Base-by-base conservation (phyloP, 164 flowering plant genomes). In the Cinnamomum chago region DNA sequence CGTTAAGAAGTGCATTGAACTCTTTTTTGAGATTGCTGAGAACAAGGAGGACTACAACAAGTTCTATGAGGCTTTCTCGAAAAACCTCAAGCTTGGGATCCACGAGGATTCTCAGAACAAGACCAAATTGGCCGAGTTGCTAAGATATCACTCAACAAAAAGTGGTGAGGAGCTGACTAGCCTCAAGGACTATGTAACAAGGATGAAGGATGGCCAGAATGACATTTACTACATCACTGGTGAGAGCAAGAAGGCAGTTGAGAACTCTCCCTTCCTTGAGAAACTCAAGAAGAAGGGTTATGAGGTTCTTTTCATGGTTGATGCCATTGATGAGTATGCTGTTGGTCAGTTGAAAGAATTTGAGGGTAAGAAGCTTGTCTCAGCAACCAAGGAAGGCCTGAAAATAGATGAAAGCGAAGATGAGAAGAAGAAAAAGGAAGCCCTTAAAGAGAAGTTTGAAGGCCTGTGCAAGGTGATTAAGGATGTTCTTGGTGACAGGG, bases 111-210 rank as follows among this genome's bases (percentile, higher is more conserved):
- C 73, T n/a, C 80, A 77, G 74, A 83, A 83, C 84, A 83, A 72
- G 80, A 2, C 82, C 0, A 83, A 81, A 72, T 40, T 83, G 35
- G 83, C 85, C 51, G 85, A 83, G 11, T 33, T 83, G 58, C 77
- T 83, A 51, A 52, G 85, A 24, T 83, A 81, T 72, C 74, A 79
- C 73, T 83, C 85, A 0, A 81, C 85, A 30, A 83, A 79, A 76
- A 83, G 85, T 71, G 83, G 83, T 20, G 90, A 88, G 70, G 89
- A 88, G 79, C 25, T 88, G 86, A 80, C 82, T 14, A 80, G 82
- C 47, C 62, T 76, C 58, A 71, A 76, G 67, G 79, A 76, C 30
- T 76, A 76, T 35, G 79, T 76, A 23, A 76, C 79, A 20, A 77
- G 82, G 72, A 80, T 77, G 79, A 80, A 76, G 74, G 82, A 79